A percentile compares a stretch with the other conserved stretches of the same genome.
Conservation (phyloP, 352 stramenopile species). For the Globisporangium paddicum region DNA sequence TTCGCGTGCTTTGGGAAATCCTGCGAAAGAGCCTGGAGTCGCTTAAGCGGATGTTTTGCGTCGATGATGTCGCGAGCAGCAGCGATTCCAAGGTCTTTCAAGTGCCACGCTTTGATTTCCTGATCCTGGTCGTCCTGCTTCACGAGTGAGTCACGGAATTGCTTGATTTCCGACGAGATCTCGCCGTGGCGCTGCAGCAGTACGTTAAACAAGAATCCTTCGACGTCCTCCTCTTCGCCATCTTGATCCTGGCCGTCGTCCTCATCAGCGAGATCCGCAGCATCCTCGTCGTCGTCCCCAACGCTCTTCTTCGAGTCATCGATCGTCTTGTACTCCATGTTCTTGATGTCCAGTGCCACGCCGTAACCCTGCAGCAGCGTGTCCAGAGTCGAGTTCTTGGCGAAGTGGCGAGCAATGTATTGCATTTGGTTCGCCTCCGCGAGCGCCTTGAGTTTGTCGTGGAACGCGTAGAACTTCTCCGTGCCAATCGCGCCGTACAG, state of each 20-base stretch:
- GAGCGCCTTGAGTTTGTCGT: constrained; percentile 48
- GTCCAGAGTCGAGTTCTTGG: constrained; percentile 54
- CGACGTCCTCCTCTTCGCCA: constrained; percentile 49
- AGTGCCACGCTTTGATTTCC: constrained; percentile 80
- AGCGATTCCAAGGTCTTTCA: constrained; percentile 87
- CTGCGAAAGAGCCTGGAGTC: constrained; percentile 76
- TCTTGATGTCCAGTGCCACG: constrained; percentile 94
- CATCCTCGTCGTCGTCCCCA: constrained; percentile 34
- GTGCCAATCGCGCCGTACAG: constrained; percentile 83
- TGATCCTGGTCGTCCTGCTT: constrained; percentile 33
- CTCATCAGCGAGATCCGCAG: constrained; percentile 15
- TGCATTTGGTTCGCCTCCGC: constrained; percentile 52
- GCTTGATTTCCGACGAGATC: constrained; percentile 45
- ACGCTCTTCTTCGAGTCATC: constrained; percentile 83
- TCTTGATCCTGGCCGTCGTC: constrained; percentile 32
- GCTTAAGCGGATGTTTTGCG: constrained; percentile 70
- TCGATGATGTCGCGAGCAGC: constrained; percentile 67
- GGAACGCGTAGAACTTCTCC: constrained; percentile 63
- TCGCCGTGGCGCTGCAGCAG: constrained; percentile 33
- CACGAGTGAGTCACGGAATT: constrained; percentile 47
- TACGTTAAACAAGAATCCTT: constrained; percentile 60
- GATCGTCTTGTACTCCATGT: constrained; percentile 97
- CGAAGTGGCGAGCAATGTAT: constrained; percentile 84
- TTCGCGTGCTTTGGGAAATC: constrained; percentile 88
- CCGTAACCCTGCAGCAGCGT: constrained; percentile 91